Conservation (phyloP, 176 grass and related monocot genomes). For the Pontederia paniculata region DNA sequence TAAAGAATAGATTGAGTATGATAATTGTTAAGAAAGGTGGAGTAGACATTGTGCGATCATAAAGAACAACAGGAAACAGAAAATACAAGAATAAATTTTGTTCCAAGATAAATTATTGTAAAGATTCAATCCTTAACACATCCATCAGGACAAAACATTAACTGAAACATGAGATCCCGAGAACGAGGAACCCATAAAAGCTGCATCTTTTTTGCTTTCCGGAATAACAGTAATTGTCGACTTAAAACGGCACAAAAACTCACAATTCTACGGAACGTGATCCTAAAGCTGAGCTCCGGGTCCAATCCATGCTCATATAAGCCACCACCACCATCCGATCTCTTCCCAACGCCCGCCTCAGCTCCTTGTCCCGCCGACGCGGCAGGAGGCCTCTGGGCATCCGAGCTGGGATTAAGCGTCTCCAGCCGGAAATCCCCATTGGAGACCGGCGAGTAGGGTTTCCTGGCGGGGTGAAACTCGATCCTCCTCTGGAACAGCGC, state of each 20-base stretch:
- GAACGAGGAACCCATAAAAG: too few species aligned
- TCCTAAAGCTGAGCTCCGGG: slow-evolving; percentile 68
- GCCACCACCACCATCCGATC: slow-evolving; percentile 27
- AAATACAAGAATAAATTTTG: too few species aligned
- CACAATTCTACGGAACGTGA: slow-evolving; percentile 93
- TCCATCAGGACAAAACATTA: too few species aligned
- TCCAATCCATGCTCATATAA: slow-evolving; percentile 44
- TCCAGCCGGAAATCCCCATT: slow-evolving; percentile 53
- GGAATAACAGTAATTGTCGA: not conserved
- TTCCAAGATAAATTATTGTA: too few species aligned
- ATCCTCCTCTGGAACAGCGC: slow-evolving; percentile 58
- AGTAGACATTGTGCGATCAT: too few species aligned
- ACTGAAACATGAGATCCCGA: too few species aligned
- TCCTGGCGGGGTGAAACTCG: slow-evolving; percentile 61
- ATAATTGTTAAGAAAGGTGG: too few species aligned
- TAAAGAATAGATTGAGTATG: too few species aligned
- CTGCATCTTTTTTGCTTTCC: too few species aligned
- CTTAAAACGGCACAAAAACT: slow-evolving; percentile 21
- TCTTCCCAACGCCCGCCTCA: slow-evolving; percentile 10
- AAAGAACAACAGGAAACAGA: too few species aligned
- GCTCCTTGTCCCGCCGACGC: slow-evolving; percentile 1
- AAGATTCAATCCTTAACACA: too few species aligned
- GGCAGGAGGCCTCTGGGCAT: slow-evolving; percentile 2
- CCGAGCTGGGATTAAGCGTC: slow-evolving; percentile 56
- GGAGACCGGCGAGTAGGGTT: slow-evolving; percentile 20